Conservation (phyloP, 164 flowering plant species). For the Chimonanthus praecox region DNA sequence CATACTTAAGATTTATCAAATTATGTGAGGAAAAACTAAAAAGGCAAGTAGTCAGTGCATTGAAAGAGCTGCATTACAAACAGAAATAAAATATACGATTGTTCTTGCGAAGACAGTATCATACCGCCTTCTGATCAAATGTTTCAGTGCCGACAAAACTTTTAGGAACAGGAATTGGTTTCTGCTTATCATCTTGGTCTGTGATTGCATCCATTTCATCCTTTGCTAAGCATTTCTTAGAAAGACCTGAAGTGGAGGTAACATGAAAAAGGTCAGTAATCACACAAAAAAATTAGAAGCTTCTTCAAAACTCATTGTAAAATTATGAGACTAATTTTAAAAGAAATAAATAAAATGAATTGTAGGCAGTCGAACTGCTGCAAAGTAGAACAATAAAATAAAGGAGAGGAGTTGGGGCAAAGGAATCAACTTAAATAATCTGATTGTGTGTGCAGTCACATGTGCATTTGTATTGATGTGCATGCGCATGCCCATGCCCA, state of each 20-base stretch:
- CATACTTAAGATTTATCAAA: background rate
- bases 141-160: conserved; percentile 53
- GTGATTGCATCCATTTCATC: conserved; percentile 21
- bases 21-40: background rate
- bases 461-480: background rate
- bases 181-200: conserved; percentile 32
- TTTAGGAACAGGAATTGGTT: conserved; percentile 32
- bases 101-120: conserved; percentile 3
- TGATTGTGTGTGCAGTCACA: background rate
- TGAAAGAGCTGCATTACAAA: background rate
- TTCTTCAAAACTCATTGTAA: background rate
- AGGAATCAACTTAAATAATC: background rate
- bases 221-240: conserved; percentile 20
- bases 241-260: conserved; percentile 16
- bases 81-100: conserved; percentile 1
- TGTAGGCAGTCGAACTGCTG: background rate
- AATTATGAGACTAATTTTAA: background rate
- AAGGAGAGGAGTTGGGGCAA: background rate
- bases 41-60: background rate
- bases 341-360: background rate
- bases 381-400: background rate
- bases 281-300: background rate
- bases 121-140: conserved; percentile 63
- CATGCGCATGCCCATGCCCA: no score
- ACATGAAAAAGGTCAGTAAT: background rate